These are phyloP conservation scores for Podospora bellae-mahoneyi DNA, from an alignment of 495 filamentous ascomycete genomes.

Conservation along the genomic window DNA sequence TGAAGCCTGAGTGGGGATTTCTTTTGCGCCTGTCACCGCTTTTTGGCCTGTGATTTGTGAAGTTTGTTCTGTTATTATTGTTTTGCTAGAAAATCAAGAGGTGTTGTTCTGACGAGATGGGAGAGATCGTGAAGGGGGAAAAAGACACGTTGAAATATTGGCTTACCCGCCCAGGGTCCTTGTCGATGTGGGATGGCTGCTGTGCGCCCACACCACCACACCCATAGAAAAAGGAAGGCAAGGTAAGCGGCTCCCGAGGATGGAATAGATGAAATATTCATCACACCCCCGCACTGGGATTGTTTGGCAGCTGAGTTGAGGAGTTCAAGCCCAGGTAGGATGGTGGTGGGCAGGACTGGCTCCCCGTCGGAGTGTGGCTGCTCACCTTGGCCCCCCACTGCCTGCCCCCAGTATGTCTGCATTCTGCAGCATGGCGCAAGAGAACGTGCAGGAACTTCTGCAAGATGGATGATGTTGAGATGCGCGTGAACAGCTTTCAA, in stretches of 20 bases:
- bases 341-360: not conserved
- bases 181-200: not conserved
- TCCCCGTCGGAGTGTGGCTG: not conserved
- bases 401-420: not conserved
- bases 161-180: not conserved
- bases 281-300: not conserved
- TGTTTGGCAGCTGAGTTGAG: not conserved
- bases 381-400: not conserved
- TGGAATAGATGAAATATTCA: not conserved
- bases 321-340: not conserved
- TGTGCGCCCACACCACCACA: not conserved
- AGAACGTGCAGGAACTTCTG: not conserved
- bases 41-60: not conserved
- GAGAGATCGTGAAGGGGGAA: not conserved
- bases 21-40: not conserved
- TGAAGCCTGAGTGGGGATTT: conserved; percentile 6
- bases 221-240: not conserved
- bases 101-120: not conserved
- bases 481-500: not conserved
- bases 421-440: not conserved
- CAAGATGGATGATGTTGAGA: not conserved
- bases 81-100: not conserved
- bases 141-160: conserved; percentile 6
- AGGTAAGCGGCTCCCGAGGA: not conserved
- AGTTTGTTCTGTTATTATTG: not conserved